A percentile compares a stretch with the other conserved stretches of the same genome.
These are phyloP conservation scores for Fusarium illudens DNA, from an alignment of 2,329 filamentous ascomycete genomes.

Conservation along the genomic window DNA sequence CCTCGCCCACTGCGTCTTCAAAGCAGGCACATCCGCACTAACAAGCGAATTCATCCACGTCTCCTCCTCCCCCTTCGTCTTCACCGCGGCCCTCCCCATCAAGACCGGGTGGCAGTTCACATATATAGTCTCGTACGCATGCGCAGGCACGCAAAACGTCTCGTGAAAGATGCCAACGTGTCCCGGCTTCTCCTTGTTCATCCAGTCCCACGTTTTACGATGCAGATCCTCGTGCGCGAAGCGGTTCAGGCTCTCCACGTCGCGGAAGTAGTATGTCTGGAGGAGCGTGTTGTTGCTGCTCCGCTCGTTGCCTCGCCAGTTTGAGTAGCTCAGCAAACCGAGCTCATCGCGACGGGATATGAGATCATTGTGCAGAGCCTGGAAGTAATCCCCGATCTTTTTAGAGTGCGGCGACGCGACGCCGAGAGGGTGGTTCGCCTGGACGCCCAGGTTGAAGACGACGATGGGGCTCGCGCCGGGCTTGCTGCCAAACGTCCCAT, in stretches of 20 bases:
- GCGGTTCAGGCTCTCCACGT: conserved; percentile 56
- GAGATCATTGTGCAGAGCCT: conserved; percentile 48
- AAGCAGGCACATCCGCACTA: conserved; percentile 40
- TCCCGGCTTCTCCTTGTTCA: conserved; percentile 47
- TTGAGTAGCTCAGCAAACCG: conserved; percentile 56
- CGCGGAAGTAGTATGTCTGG: conserved; percentile 60
- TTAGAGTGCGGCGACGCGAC: conserved; percentile 55
- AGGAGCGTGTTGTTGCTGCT: conserved; percentile 53
- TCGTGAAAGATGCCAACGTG: conserved; percentile 65
- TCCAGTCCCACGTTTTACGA: conserved; percentile 60
- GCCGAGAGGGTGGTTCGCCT: conserved; percentile 60
- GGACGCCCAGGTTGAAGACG: conserved; percentile 56
- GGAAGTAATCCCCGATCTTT: conserved; percentile 51
- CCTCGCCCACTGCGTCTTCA: conserved; percentile 49
- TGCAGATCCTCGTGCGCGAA: conserved; percentile 62
- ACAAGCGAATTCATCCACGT: conserved; percentile 49
- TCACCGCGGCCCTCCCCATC: conserved; percentile 45
- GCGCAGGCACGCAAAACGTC: conserved; percentile 55
- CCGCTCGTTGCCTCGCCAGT: conserved; percentile 51
- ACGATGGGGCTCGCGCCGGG: conserved; percentile 47
- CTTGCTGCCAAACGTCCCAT: conserved; percentile 39
- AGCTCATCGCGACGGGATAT: conserved; percentile 51
- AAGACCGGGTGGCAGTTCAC: conserved; percentile 52
- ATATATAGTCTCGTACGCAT: conserved; percentile 62
- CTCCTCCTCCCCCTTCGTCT: conserved; percentile 33